These are phyloP conservation scores for Gracilariopsis chorda DNA, from an alignment of 23 red algal species.

Conservation along the genomic window DNA sequence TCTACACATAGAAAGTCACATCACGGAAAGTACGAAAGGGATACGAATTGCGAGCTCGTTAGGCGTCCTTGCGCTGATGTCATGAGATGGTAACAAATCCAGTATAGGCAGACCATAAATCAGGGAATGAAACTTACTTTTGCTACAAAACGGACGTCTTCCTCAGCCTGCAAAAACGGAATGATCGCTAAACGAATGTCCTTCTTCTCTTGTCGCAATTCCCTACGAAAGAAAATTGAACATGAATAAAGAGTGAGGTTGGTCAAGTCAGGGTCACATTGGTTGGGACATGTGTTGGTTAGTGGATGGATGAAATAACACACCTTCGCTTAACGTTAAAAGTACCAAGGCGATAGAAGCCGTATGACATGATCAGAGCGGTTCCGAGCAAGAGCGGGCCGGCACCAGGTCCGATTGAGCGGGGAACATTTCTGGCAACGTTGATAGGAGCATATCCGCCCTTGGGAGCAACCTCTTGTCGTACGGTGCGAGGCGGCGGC, in stretches of 20 bases:
- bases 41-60: not conserved
- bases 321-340: slow-evolving; percentile 84
- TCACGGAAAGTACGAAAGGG: not conserved
- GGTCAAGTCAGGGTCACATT: not conserved
- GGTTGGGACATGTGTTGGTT: no score
- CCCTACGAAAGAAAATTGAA: not conserved
- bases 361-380: slow-evolving; percentile 68
- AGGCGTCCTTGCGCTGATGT: not conserved
- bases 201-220: slow-evolving; percentile 74
- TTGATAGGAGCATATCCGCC: slow-evolving; percentile 91
- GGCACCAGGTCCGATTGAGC: slow-evolving; percentile 63
- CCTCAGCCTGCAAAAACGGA: slow-evolving; percentile 92
- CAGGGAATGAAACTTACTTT: slow-evolving; percentile 39
- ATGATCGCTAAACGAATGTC: slow-evolving; percentile 73
- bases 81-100: no score
- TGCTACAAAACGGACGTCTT: slow-evolving; percentile 74
- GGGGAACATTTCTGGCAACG: slow-evolving; percentile 89
- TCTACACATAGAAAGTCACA: no score
- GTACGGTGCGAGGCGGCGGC: slow-evolving; percentile 76
- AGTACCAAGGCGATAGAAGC: slow-evolving; percentile 77
- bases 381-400: slow-evolving; percentile 64
- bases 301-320: not conserved
- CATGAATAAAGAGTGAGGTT: not conserved
- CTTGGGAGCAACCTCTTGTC: slow-evolving; percentile 90
- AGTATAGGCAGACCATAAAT: no score